Evolutionary conservation across 345 rosid genomes (phyloP).

Genomic region (Moricandia moricandioides): DNA sequence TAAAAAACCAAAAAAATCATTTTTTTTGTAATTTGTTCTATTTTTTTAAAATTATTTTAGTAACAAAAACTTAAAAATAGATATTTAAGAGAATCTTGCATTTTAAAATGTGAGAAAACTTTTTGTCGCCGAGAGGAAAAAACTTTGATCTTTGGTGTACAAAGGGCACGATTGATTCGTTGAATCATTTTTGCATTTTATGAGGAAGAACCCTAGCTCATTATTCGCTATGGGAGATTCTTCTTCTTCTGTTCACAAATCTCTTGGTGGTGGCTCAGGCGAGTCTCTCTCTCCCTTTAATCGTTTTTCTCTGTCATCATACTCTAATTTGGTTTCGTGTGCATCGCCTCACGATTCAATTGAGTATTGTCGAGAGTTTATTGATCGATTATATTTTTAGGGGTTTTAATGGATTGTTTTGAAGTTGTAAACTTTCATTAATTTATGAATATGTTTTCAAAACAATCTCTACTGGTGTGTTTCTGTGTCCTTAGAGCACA

Average conservation of each 20-base stretch:
- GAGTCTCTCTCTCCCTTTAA: not conserved
- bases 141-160: not conserved
- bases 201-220: conserved; percentile 37
- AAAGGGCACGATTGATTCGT: conserved; percentile 16
- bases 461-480: not conserved
- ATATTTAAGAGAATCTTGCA: too few relatives aligned
- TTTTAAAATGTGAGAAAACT: not conserved
- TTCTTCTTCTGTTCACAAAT: conserved; percentile 53
- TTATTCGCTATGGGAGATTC: conserved; percentile 50
- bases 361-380: not conserved
- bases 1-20: too few relatives aligned
- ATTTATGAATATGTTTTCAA: not conserved
- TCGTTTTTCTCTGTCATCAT: too few relatives aligned
- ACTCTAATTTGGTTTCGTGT: too few relatives aligned
- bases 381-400: not conserved
- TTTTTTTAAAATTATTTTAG: too few relatives aligned
- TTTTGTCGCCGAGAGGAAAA: conserved; percentile 18
- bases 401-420: not conserved
- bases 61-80: too few relatives aligned
- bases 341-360: not conserved
- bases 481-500: not conserved
- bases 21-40: too few relatives aligned
- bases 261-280: conserved; percentile 82
- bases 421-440: too few relatives aligned
- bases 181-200: not conserved